Conservation (phyloP, 345 rosid genomes). For the Salix suchowensis region DNA sequence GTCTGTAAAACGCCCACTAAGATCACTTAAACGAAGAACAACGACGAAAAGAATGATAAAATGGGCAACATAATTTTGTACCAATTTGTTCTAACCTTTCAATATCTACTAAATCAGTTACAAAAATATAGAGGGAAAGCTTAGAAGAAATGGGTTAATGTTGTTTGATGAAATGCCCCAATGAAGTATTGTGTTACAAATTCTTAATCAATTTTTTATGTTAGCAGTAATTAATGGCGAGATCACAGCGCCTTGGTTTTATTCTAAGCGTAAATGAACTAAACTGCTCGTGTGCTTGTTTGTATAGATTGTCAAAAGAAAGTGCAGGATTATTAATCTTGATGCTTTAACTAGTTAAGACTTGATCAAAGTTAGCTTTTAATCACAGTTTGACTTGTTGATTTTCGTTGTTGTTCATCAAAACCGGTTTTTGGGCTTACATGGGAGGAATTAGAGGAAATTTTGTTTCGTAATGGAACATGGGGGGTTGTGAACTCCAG, state of each 20-base stretch:
- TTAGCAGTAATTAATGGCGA: background rate
- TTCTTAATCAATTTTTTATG: background rate
- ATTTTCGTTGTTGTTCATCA: background rate
- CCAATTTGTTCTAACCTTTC: too few species aligned
- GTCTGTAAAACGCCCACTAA: too few species aligned
- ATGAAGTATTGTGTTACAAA: background rate
- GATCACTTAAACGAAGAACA: too few species aligned
- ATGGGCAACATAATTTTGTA: too few species aligned
- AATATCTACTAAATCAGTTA: too few species aligned
- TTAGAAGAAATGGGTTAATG: background rate
- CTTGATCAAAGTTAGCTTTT: background rate
- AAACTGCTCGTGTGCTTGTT: background rate
- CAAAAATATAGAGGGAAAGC: too few species aligned
- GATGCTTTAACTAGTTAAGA: background rate
- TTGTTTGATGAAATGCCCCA: slow-evolving; percentile 11
- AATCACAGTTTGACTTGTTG: background rate
- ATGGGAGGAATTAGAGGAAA: background rate
- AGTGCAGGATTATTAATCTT: too few species aligned
- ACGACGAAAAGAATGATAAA: too few species aligned
- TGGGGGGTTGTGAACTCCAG: background rate
- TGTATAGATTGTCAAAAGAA: too few species aligned
- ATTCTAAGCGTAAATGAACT: background rate
- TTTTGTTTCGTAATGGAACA: background rate
- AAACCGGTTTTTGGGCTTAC: background rate
- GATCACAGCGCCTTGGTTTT: background rate